These are phyloP conservation scores for Patellifolia procumbens DNA, from an alignment of 179 eudicot genomes.

Conservation along the genomic window DNA sequence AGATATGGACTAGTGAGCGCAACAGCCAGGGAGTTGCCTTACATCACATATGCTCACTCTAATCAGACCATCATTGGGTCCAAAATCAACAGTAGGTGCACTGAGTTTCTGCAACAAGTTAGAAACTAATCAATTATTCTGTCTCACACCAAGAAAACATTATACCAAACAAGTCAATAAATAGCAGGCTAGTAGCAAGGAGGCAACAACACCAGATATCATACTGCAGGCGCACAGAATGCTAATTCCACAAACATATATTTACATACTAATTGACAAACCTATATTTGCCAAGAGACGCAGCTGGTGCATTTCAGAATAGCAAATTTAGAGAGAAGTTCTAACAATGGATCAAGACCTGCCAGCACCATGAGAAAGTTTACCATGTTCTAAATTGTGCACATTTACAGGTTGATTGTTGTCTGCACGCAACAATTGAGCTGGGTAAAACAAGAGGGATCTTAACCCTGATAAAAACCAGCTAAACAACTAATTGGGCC, in stretches of 20 bases:
- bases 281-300: background rate
- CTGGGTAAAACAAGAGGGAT: background rate
- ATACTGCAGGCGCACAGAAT: background rate
- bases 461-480: background rate
- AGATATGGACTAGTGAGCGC: background rate
- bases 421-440: background rate
- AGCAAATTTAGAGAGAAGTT: background rate
- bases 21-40: slow-evolving; percentile 26
- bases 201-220: background rate
- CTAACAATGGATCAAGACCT: background rate
- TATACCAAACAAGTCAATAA: slow-evolving; percentile 7
- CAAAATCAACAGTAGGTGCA: slow-evolving; percentile 71
- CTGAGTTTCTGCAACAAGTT: slow-evolving; percentile 49
- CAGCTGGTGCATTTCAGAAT: background rate
- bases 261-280: background rate
- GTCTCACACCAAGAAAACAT: background rate
- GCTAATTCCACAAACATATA: background rate
- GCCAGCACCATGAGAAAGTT: too few species aligned
- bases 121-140: slow-evolving; percentile 17
- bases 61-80: slow-evolving; percentile 55
- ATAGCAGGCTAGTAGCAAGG: background rate
- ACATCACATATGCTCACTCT: slow-evolving; percentile 76
- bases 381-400: background rate
- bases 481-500: background rate
- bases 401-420: background rate